Base-by-base conservation (phyloP, 768 basidiomycete genomes). In the Suillus brevipes region DNA sequence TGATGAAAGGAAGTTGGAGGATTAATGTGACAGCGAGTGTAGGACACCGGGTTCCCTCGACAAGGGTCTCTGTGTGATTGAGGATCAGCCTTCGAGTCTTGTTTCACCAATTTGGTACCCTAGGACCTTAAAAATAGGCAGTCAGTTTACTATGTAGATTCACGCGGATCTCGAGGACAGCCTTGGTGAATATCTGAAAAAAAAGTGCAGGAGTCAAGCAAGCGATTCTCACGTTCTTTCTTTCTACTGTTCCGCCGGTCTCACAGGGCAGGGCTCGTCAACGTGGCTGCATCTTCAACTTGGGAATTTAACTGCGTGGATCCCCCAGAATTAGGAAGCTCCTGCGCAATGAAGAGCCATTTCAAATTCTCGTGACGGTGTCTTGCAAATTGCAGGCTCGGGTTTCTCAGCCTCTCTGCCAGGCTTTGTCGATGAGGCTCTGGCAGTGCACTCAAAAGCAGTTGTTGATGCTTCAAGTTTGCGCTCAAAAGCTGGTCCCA, bases 261-360 rank as follows among this genome's bases (percentile, higher is more conserved):
- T 66, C 75, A 64, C 73, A 67, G 65, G 65, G 14, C 73, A 67
- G 64, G 65, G 14, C 23, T 64, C 47, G 53, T 42, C 66, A 65
- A 66, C 40, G 57, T 65, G 66, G 47, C 59, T 63, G 49, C 49
- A 43, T 63, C 74, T 42, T 42, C 58, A 59, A 59, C 40, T 72
- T 74, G 73, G 66, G 72, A 74, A 72, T 69, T 20, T 25, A 59
- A 59, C 56, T 65, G 55, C 66, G 73, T 63, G 71, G 66, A 75
- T 71, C 73, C 45, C 65, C 62, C 50, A 38, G 45, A 42, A 49
- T 58, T 42, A 60, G 38, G 58, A 59, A 40, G 57, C 16, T 25
- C n/a, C 16, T 49, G n/a, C 12, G 2, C 25, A 25, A 50, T 13
- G 50, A 31, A 52, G 25, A 52, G 9, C 4, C 14, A 28, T 52